Base-by-base conservation (phyloP, 2,329 filamentous ascomycete genomes). In the Colletotrichum somersetense region DNA sequence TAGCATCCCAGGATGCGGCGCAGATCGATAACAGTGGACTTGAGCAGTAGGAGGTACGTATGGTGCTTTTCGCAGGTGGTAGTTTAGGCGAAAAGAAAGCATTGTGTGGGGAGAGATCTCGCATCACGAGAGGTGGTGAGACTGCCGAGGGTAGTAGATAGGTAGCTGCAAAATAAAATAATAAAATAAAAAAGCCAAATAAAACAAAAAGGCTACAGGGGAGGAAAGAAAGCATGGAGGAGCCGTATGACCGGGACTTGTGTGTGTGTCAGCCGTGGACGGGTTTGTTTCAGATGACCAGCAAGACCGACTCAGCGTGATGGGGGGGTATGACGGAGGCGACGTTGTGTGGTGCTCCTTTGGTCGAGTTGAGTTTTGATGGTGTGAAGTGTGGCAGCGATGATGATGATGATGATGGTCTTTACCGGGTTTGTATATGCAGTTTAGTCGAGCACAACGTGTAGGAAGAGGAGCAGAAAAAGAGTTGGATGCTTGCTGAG, bases 211-310 rank as follows among this genome's bases (percentile, higher is more conserved):
- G 23, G n/a, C 20, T 23, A 48, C n/a, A 63, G 61, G 59, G 23
- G 35, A 57, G 46, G 40, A 2, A 52, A 44, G 40, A 33, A 23
- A 48, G 30, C 55, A 59, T 55, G 56, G 63, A 50, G 48, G 33
- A 61, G 18, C 33, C 65, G 59, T 55, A 44, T 64, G 65, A 68
- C 59, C 58, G 53, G 58, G 57, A 62, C 33, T 23, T 33, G 71
- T 18, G 42, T 55, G 62, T 62, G 62, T 73, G 67, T 73, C 71
- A 73, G 71, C 62, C 62, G 67, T 71, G 35, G 46, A 73, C 57
- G 57, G 62, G 56, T 53, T 65, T 67, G 71, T 73, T 73, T 73
- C 71, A 71, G 71, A 73, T 73, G 71, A 71, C 71, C 56, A 71
- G 57, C 56, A 56, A 58, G 48, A 70, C 66, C 44, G 67, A 50